Percentiles rank a stretch among this genome's conserved stretches.
phyloP scores from a whole-genome alignment of 2,329 filamentous ascomycete species.

The Clonostachys solani region DNA sequence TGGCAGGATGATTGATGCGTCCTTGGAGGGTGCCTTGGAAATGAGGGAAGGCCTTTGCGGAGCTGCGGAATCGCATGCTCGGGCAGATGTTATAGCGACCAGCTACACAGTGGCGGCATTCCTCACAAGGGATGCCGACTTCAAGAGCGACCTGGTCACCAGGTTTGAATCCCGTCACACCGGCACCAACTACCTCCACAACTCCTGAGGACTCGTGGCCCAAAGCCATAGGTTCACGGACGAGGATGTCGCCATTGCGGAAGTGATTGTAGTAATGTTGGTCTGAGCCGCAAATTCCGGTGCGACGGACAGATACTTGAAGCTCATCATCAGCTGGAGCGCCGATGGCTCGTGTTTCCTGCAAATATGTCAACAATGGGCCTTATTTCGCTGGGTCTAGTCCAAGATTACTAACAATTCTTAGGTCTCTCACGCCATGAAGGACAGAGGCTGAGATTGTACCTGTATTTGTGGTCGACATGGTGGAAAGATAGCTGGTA shows the following conservation, averaged over 20 bases:
- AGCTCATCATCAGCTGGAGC: conserved; percentile 50
- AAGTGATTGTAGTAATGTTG: conserved; percentile 64
- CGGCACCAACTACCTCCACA: conserved; percentile 60
- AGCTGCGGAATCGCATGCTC: conserved; percentile 52
- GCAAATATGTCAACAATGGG: not conserved
- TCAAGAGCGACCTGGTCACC: conserved; percentile 77
- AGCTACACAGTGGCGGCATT: conserved; percentile 36
- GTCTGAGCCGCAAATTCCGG: conserved; percentile 64
- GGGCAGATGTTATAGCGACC: conserved; percentile 61
- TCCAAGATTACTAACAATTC: not conserved
- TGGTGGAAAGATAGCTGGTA: no score
- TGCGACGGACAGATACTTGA: conserved; percentile 55
- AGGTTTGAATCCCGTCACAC: conserved; percentile 47
- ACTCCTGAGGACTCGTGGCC: conserved; percentile 77
- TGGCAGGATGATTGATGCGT: conserved; percentile 48
- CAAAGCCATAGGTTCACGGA: conserved; percentile 67
- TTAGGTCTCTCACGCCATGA: conserved; percentile 2
- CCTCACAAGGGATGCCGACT: conserved; percentile 66
- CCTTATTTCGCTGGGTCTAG: no score
- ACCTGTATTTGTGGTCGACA: not conserved
- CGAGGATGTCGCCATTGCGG: conserved; percentile 61
- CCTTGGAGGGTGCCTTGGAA: conserved; percentile 56
- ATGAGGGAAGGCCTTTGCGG: conserved; percentile 51
- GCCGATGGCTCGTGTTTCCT: conserved; percentile 52
- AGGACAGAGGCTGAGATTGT: conserved; percentile 4